Evolutionary conservation across 179 eudicot species (phyloP), one percentile per base, ranked within the genome.

Genomic region (Gypsophila paniculata): DNA sequence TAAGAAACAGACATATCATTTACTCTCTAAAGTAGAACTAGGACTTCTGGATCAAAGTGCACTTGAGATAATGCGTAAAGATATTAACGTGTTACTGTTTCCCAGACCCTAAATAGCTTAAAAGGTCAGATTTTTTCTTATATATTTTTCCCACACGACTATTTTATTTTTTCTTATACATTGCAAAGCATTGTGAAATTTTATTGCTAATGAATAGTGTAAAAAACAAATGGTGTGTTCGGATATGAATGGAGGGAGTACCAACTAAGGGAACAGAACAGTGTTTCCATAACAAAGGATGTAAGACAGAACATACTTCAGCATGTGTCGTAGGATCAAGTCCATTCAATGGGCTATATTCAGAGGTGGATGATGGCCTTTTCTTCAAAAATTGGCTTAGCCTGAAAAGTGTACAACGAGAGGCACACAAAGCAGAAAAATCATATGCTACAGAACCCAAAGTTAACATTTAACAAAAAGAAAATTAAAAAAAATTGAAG

Each of bases 271-370:
- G 46, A 42, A 9, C 34, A 29, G 34, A 18, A n/a, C 23, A n/a
- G 8, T 59, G 57, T 15, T 58, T 48, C 8, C 3, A 18, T 48
- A 51, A 26, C 32, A 6, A 73, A 48, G 18, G 59, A 63, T 26
- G 39, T 71, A 63, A 65, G 42, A 70, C 6, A 44, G 66, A 21
- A 23, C 91, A 76, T 86, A 96, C 99, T 79, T 85, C 97, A 74
- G 99, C 99, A 84, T 93, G 90, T 26, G 82, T 86, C 61, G 97
- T 93, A 69, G 99, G 99, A 84, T 96, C 99, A 75, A 93, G 74
- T 70, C 98, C 99, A 71, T 77, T 83, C 86, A 96, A 79, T 69
- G 99, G 93, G 74, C 82, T 85, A 78, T 82, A 72, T 82, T 96
- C 99, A 68, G 99, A 93, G 72, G 80, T 91, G 52, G 89, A 76